Base-by-base conservation (phyloP, 257 asterid species). In the Pogostemon cablin region DNA sequence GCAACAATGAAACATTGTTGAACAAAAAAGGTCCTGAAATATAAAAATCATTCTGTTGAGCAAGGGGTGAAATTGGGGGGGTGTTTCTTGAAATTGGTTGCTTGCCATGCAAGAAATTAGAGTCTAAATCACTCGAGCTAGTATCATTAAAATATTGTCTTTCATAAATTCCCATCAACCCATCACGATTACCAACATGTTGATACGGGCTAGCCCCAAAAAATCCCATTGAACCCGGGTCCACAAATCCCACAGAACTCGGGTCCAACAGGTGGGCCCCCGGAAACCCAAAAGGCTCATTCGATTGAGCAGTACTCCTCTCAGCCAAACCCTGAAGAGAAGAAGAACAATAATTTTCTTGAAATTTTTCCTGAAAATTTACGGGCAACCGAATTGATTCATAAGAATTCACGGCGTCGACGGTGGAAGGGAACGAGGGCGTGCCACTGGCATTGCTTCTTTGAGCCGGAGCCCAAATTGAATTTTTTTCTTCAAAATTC, bases 191-290 rank as follows among this genome's bases (percentile, higher is more conserved):
- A 37, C 46, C 76, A 7, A 62, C 72, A 52, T 52, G 76, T 60
- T 48, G 2, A 71, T 66, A 63, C 47, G 73, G 79, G 75, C 73
- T 62, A 15, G 49, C 4, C 34, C 71, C 78, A 0, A 7, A 0
- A 44, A 54, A 70, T 57, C 72, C 71, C 62, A 56, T 12, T n/a
- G 41, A 9, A 17, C 55, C 66, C 35, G 81, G 89, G 76, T 89
- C 91, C 90, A 77, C 85, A 53, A 54, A 70, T 57, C 72, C 71
- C 56, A 56, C 9, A 35, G 41, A 9, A 34, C 55, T 62, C 35
- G 81, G 89, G 76, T 89, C 91, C 90, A 77, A 53, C 72, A 34
- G 76, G 81, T 78, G 88, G 88, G 82, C 44, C 87, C 91, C 87
- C 35, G 70, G 4, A 54, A 76, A 12, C 43, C 57, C 78, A 15